Evolutionary conservation across 495 filamentous ascomycete genomes (phyloP).

Genomic region (Terfezia claveryi): DNA sequence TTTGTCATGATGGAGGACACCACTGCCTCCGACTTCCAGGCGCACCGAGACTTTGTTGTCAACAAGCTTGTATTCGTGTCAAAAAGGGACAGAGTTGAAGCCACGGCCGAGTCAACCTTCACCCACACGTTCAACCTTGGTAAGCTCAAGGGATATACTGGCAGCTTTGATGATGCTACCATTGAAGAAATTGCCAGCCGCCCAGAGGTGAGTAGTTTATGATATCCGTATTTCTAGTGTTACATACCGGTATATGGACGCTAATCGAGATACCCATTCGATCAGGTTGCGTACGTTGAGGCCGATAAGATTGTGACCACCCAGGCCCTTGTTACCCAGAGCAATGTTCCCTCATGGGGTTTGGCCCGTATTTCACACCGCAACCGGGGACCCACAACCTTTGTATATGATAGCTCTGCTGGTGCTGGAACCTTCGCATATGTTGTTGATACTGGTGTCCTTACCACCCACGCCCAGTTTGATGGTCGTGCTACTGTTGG

Average conservation of each 20-base stretch:
- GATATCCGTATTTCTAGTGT: too few species aligned
- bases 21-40: conserved; percentile 20
- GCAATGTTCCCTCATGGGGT: conserved; percentile 31
- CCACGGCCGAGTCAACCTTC: conserved; percentile 10
- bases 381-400: conserved; percentile 24
- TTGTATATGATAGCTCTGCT: conserved; percentile 34
- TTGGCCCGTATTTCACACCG: conserved; percentile 36
- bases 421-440: conserved; percentile 34
- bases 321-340: conserved; percentile 26
- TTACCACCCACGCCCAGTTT: conserved; percentile 31
- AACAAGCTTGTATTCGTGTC: conserved; percentile 14
- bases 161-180: conserved; percentile 22
- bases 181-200: conserved; percentile 20
- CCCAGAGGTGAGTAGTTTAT: too few species aligned
- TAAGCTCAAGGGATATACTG: conserved; percentile 22
- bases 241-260: too few species aligned
- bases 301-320: conserved; percentile 24
- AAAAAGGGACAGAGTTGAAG: conserved; percentile 1
- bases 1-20: conserved; percentile 28
- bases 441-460: conserved; percentile 35
- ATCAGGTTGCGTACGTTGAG: conserved; percentile 28
- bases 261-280: too few species aligned
- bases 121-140: conserved; percentile 19
- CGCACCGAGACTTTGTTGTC: conserved; percentile 19
- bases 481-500: conserved; percentile 30